These are phyloP conservation scores for Styphnolobium japonicum DNA, from an alignment of 306 rosid genomes.

Conservation along the genomic window DNA sequence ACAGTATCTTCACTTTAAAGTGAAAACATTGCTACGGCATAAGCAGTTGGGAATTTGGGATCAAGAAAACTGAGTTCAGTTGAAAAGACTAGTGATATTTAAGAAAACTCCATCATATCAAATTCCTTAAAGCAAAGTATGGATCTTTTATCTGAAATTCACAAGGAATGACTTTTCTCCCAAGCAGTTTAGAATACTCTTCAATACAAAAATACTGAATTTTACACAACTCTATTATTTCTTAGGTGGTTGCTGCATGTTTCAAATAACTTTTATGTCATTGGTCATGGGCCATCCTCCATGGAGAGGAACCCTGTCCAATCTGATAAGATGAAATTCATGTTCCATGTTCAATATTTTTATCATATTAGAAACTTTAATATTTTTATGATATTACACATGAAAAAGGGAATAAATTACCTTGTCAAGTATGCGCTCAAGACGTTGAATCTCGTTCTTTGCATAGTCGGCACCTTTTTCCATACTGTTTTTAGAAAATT, in stretches of 20 bases:
- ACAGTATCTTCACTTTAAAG: background rate
- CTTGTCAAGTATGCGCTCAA: conserved; percentile 78
- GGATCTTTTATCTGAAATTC: background rate
- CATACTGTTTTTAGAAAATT: conserved; percentile 63
- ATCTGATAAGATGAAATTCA: background rate
- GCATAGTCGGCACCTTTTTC: conserved; percentile 77
- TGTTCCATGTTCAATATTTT: background rate
- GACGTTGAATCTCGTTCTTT: conserved; percentile 71
- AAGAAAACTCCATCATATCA: background rate
- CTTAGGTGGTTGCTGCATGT: background rate
- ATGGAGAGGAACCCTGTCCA: background rate
- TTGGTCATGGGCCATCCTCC: background rate
- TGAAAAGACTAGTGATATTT: background rate
- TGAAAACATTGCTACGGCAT: background rate
- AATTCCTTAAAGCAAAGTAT: background rate
- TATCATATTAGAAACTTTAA: background rate
- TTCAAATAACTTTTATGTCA: background rate
- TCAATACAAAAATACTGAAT: background rate
- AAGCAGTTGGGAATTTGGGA: background rate
- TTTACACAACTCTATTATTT: background rate
- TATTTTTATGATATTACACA: background rate
- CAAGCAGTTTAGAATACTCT: background rate
- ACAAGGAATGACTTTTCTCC: background rate
- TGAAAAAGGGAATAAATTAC: conserved; percentile 21
- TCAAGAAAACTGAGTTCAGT: background rate